phyloP scores from a whole-genome alignment of 768 basidiomycete species.

The Tricholoma sp. region DNA sequence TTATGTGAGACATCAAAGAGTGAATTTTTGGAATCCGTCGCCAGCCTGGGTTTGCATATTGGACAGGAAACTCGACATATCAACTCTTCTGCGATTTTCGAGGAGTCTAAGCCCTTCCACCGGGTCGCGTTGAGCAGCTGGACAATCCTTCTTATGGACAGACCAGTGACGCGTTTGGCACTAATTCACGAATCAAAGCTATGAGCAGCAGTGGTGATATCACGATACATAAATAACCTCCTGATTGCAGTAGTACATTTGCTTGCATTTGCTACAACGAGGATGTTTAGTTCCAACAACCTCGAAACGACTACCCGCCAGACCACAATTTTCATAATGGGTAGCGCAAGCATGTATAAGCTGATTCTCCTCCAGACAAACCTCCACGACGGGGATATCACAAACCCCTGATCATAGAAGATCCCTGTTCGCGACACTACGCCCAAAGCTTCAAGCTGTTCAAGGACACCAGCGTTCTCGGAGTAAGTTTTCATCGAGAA shows the following conservation, averaged over 20 bases:
- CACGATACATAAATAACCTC: background rate
- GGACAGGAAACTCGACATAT: background rate
- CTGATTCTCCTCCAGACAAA: background rate
- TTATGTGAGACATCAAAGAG: background rate
- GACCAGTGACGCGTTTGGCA: background rate
- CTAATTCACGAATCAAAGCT: background rate
- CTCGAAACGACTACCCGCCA: background rate
- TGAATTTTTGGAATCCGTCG: background rate
- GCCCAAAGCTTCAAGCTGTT: background rate
- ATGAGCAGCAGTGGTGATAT: background rate
- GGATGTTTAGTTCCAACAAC: background rate
- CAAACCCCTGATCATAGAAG: background rate
- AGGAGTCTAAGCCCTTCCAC: background rate
- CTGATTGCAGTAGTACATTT: background rate
- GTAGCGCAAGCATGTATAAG: background rate
- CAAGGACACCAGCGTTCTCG: background rate
- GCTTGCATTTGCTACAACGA: background rate
- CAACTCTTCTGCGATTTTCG: background rate
- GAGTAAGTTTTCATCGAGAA: background rate
- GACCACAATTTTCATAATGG: background rate
- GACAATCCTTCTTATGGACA: background rate
- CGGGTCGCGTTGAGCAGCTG: background rate
- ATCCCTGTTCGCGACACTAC: background rate
- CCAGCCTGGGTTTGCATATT: background rate
- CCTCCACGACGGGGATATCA: background rate